Conservation (phyloP, 495 filamentous ascomycete species). For the Cercophora sp. region DNA sequence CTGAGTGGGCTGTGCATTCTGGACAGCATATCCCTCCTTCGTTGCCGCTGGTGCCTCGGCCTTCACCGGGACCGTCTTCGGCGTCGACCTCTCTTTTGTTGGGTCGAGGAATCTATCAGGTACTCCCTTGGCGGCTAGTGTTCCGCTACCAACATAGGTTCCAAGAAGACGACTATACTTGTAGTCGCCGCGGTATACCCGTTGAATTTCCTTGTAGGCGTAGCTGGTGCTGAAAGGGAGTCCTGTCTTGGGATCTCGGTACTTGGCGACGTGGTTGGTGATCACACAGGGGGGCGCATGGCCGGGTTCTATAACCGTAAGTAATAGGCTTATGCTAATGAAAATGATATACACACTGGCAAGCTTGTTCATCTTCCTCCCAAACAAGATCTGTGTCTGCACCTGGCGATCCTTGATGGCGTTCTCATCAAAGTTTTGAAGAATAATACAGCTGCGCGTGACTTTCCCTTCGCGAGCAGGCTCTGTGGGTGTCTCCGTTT, state of each 20-base stretch:
- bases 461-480: slow-evolving; percentile 30
- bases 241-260: slow-evolving; percentile 71
- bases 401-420: slow-evolving; percentile 52
- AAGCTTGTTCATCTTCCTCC: slow-evolving; percentile 49
- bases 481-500: slow-evolving; percentile 15
- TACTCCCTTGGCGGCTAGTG: slow-evolving; percentile 60
- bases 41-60: neutral
- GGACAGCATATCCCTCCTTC: neutral
- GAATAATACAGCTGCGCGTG: slow-evolving; percentile 51
- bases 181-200: slow-evolving; percentile 61
- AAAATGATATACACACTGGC: slow-evolving; percentile 34
- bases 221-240: slow-evolving; percentile 70
- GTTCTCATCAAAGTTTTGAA: slow-evolving; percentile 53
- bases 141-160: slow-evolving; percentile 65
- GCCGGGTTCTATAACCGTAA: slow-evolving; percentile 39
- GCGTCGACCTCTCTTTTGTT: slow-evolving; percentile 24
- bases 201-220: slow-evolving; percentile 69
- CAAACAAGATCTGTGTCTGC: slow-evolving; percentile 52
- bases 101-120: slow-evolving; percentile 61
- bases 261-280: slow-evolving; percentile 72
- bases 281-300: slow-evolving; percentile 64
- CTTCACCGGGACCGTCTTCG: slow-evolving; percentile 5
- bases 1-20: neutral
- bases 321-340: neutral
- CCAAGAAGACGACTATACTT: slow-evolving; percentile 73